Evolutionary conservation across 495 filamentous ascomycete genomes (phyloP).

Genomic region (Darksidea phi): DNA sequence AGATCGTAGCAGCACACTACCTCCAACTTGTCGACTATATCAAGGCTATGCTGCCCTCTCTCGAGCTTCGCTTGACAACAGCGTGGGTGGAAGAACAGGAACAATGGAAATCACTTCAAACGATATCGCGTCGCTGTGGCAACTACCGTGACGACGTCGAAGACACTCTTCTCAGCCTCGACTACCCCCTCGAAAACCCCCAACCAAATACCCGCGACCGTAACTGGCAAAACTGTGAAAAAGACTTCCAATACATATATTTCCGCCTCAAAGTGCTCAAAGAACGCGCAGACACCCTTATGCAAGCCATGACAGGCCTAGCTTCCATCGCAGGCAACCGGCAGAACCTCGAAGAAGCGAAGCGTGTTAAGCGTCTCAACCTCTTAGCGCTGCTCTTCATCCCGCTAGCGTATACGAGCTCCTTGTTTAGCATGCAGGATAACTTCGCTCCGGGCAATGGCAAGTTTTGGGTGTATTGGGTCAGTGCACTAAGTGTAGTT

Average conservation of each 20-base stretch:
- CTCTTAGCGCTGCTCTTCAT: constrained; percentile 30
- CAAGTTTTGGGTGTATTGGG: constrained; percentile 36
- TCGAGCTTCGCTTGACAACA: constrained; percentile 26
- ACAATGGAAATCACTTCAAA: constrained; percentile 33
- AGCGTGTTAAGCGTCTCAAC: constrained; percentile 29
- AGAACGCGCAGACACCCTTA: constrained; percentile 29
- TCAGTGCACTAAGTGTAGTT: constrained; percentile 10
- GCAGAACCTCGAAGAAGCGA: constrained; percentile 34
- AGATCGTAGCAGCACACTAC: constrained; percentile 32
- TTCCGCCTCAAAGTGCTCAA: constrained; percentile 33
- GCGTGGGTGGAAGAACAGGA: constrained; percentile 32
- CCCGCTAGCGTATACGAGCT: constrained; percentile 23
- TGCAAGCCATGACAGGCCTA: constrained; percentile 33
- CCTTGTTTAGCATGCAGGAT: constrained; percentile 33
- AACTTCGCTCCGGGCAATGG: constrained; percentile 18
- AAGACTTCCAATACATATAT: constrained; percentile 34
- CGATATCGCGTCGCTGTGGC: constrained; percentile 30
- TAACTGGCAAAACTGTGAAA: constrained; percentile 18
- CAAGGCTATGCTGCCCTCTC: constrained; percentile 33
- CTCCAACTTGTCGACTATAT: constrained; percentile 34
- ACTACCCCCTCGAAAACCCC: constrained; percentile 10
- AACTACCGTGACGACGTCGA: constrained; percentile 36
- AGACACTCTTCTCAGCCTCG: constrained; percentile 32
- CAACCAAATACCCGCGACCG: background rate
- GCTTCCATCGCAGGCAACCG: constrained; percentile 32